Evolutionary conservation across 805 yeast species (phyloP).

Genomic region (Metschnikowia matae): DNA sequence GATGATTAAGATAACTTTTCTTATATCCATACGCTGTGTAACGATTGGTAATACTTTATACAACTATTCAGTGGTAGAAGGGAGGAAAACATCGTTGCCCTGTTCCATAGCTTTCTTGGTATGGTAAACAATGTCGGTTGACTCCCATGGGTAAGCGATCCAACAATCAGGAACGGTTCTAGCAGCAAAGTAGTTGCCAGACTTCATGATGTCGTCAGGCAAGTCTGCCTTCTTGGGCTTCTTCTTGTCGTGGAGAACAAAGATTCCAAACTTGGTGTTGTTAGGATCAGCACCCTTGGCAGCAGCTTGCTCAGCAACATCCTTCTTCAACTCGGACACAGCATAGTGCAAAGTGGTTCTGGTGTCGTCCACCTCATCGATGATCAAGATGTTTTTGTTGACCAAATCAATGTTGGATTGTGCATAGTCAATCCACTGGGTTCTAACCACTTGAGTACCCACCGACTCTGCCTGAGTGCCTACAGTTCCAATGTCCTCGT

Average conservation of each 20-base stretch:
- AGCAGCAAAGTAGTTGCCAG: constrained; percentile 69
- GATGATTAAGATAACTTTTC: constrained; percentile 34
- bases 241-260: constrained; percentile 79
- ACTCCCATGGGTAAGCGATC: constrained; percentile 93
- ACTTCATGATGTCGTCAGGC: constrained; percentile 56
- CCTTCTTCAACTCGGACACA: constrained; percentile 65
- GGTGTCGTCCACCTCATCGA: constrained; percentile 90
- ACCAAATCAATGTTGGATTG: constrained; percentile 53
- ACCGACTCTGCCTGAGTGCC: constrained; percentile 30
- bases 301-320: constrained; percentile 55
- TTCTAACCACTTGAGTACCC: constrained; percentile 60
- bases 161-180: constrained; percentile 71
- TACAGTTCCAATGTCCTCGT: constrained; percentile 71
- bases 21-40: neutral
- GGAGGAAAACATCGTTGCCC: constrained; percentile 59
- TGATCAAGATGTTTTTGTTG: constrained; percentile 77
- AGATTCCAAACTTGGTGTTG: constrained; percentile 64
- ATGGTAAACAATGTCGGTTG: constrained; percentile 74
- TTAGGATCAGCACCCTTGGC: constrained; percentile 56
- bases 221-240: constrained; percentile 77
- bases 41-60: neutral
- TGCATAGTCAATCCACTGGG: constrained; percentile 88
- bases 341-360: constrained; percentile 89
- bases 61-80: constrained; percentile 23
- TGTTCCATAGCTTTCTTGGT: constrained; percentile 61